These are phyloP conservation scores for Antarctomyces pellizariae DNA, from an alignment of 495 filamentous ascomycete species.

Conservation along the genomic window DNA sequence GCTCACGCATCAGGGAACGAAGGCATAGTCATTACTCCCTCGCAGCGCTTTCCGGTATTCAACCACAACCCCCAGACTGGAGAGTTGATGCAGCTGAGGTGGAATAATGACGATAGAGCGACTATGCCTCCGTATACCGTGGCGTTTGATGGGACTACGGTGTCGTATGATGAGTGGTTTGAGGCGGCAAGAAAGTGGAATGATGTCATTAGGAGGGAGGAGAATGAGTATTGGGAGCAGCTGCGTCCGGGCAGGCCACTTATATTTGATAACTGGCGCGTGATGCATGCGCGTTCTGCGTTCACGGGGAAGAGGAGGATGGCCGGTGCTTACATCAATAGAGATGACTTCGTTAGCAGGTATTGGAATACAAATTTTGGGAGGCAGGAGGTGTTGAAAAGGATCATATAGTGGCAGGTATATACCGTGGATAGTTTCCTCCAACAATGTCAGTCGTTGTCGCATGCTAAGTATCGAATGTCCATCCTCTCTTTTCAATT, in stretches of 20 bases:
- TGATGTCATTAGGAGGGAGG: conserved; percentile 26
- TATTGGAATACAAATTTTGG: conserved; percentile 47
- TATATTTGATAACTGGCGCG: conserved; percentile 90
- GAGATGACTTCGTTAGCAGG: conserved; percentile 66
- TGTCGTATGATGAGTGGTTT: conserved; percentile 41
- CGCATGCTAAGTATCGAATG: no score
- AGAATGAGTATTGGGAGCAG: conserved; percentile 48
- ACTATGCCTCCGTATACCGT: conserved; percentile 15
- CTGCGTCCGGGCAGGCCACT: conserved; percentile 55
- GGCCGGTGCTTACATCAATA: conserved; percentile 72
- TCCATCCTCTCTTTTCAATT: no score
- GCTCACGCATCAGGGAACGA: conserved; percentile 72
- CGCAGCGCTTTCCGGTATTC: conserved; percentile 43
- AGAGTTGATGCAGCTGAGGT: conserved; percentile 43
- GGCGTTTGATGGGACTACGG: conserved; percentile 13
- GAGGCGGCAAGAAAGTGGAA: conserved; percentile 43
- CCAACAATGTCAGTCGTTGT: no score
- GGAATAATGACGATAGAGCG: conserved; percentile 80
- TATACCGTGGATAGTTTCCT: no score
- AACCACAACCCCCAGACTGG: conserved; percentile 19
- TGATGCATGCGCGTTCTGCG: conserved; percentile 59
- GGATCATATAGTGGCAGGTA: conserved; percentile 9
- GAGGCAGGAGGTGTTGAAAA: conserved; percentile 26
- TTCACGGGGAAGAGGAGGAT: conserved; percentile 72
- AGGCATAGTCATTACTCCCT: conserved; percentile 52